Conservation (phyloP, 1,284 basidiomycete genomes). For the Trichosporon inkin region DNA sequence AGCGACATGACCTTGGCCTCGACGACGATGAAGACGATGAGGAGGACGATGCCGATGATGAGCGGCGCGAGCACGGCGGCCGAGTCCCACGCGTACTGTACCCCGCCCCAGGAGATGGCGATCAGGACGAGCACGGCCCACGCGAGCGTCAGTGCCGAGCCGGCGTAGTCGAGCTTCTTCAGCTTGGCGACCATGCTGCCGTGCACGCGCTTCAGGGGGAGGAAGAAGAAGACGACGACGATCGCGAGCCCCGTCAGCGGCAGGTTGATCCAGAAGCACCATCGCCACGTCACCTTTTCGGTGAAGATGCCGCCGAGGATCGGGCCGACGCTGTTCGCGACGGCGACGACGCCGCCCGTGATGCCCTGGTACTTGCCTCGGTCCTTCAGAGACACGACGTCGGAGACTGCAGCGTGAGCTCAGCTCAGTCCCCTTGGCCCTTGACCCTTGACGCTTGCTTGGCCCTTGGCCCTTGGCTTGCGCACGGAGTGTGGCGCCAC, state of each 20-base stretch:
- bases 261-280: constrained; percentile 57
- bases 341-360: constrained; percentile 36
- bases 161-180: constrained; percentile 62
- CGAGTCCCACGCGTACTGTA: constrained; percentile 63
- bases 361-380: constrained; percentile 49
- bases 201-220: constrained; percentile 64
- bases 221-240: constrained; percentile 57
- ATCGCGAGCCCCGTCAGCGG: constrained; percentile 58
- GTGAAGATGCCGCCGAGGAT: constrained; percentile 45
- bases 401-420: constrained; percentile 22
- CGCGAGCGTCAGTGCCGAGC: constrained; percentile 57
- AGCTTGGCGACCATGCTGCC: constrained; percentile 60
- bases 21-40: constrained; percentile 62
- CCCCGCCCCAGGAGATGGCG: constrained; percentile 68
- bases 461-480: not conserved
- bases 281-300: constrained; percentile 39
- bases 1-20: constrained; percentile 66
- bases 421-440: not conserved
- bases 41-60: constrained; percentile 56
- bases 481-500: not conserved
- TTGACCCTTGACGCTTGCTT: too few relatives aligned
- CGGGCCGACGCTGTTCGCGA: constrained; percentile 43
- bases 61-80: constrained; percentile 61
- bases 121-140: constrained; percentile 62
- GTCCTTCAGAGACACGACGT: constrained; percentile 42